Conservation (phyloP, 257 asterid species). For the Marsdenia floribunda region DNA sequence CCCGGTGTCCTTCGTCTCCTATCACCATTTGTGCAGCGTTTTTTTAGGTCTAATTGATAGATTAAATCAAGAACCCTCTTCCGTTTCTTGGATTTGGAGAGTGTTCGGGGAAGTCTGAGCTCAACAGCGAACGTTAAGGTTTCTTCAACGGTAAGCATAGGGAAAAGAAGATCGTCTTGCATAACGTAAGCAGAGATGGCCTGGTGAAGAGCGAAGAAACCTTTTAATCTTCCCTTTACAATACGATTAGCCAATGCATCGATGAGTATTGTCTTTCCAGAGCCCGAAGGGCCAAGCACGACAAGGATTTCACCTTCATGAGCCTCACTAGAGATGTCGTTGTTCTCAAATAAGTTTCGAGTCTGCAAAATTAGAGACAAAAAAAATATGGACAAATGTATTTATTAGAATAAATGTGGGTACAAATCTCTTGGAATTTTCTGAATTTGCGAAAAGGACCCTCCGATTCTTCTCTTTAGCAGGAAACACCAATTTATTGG, state of each 20-base stretch:
- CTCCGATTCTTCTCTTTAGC: no score
- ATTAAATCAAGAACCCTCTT: slow-evolving; percentile 31
- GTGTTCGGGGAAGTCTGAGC: slow-evolving; percentile 47
- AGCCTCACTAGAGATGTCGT: slow-evolving; percentile 67
- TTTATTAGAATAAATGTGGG: no score
- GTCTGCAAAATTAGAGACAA: no score
- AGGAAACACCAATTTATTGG: no score
- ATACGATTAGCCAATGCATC: slow-evolving; percentile 72
- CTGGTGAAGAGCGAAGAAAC: slow-evolving; percentile 50
- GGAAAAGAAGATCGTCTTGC: slow-evolving; percentile 76
- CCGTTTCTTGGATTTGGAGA: slow-evolving; percentile 21
- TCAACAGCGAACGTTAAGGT: slow-evolving; percentile 81
- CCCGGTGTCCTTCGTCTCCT: slow-evolving; percentile 37
- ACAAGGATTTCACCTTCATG: slow-evolving; percentile 73
- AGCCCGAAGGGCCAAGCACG: slow-evolving; percentile 75
- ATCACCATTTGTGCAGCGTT: slow-evolving; percentile 28
- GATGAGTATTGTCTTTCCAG: slow-evolving; percentile 67
- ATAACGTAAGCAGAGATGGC: slow-evolving; percentile 76
- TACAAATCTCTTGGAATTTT: no score
- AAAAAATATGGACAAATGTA: no score
- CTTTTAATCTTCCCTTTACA: slow-evolving; percentile 59
- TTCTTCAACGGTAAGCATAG: slow-evolving; percentile 79
- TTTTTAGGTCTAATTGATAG: slow-evolving; percentile 30
- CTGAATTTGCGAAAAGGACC: no score
- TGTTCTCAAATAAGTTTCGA: no score